Conservation (phyloP, 192 early-diverging fungal genomes). For the Oehlia diaphana region DNA sequence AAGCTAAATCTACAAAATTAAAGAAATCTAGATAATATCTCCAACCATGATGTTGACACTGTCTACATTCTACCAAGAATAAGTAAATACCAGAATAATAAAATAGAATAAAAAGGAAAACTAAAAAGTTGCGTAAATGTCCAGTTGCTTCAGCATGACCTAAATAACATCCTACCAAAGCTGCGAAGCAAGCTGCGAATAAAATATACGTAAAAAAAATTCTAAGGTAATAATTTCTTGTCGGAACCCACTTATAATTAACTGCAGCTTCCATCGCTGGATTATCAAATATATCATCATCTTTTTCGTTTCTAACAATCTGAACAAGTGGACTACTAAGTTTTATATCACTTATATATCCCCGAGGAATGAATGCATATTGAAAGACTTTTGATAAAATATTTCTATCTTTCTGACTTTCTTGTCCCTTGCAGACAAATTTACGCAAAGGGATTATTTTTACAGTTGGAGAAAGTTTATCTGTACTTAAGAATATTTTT, state of each 20-base stretch:
- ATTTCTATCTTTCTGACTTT: too few relatives aligned
- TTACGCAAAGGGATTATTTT: too few relatives aligned
- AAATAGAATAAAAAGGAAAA: not conserved
- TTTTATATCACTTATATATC: not conserved
- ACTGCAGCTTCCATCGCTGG: not conserved
- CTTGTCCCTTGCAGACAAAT: too few relatives aligned
- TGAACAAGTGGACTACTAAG: not conserved
- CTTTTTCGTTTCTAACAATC: not conserved
- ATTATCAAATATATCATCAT: not conserved
- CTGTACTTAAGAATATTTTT: too few relatives aligned
- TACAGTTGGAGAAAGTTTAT: too few relatives aligned
- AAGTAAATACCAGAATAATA: not conserved
- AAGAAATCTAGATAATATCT: not conserved
- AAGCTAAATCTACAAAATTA: not conserved
- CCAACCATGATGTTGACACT: not conserved
- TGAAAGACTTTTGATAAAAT: not conserved
- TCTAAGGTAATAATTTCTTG: not conserved
- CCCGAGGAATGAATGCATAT: not conserved
- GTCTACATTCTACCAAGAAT: not conserved
- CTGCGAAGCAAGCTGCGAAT: not conserved
- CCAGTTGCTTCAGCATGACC: not conserved
- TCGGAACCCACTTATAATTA: not conserved
- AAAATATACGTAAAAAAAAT: not conserved
- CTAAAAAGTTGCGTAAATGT: not conserved
- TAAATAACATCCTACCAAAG: not conserved